Evolutionary conservation across 1,284 basidiomycete species (phyloP), one percentile per base, ranked within the genome.

Genomic region (Cryptococcus floricola): DNA sequence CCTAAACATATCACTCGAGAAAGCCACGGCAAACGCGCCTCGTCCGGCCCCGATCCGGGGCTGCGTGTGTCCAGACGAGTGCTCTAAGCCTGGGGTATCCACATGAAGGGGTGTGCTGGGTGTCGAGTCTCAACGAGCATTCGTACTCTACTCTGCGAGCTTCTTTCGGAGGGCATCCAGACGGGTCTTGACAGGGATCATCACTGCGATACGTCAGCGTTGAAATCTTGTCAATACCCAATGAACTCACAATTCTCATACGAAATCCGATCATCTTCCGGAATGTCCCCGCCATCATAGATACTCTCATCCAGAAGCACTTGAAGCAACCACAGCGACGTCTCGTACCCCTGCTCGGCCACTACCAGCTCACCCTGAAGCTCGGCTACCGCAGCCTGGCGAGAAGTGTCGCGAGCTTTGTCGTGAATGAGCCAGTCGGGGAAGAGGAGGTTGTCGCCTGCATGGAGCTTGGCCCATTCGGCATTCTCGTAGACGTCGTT

Each of bases 281-380:
- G 82, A 71, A 89, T 89, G 1, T 86, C 85, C 62, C 88, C 90
- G 13, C 85, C 87, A 5, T 84, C 85, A 68, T 93, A 88, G 65
- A 97, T 81, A 3, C 89, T 81, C 59, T 94, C 89, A 71, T 98
- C 95, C 67, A 95, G 86, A 5, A 98, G 81, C 0, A 91, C 88
- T 63, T 90, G 89, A 27, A 98, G 80, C 71, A 94, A 88, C 88
- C 91, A 95, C 18, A 96, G 77, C 0, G 92, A 91, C 60, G 91
- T 91, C 71, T 97, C 94, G 77, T 98, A 98, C 39, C 94, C 82
- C 68, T 88, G 87, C 77, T 96, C 88, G 70, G 93, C 96, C 64
- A 89, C 87, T 28, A 69, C 54, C 4, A 77, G 67, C 62, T 92
- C 88, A 63, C 91, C 89, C 23, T 89, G 80, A 0, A 98, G 82